Base-by-base conservation (phyloP, 108 stramenopile genomes). In the Cyclotella baltica region DNA sequence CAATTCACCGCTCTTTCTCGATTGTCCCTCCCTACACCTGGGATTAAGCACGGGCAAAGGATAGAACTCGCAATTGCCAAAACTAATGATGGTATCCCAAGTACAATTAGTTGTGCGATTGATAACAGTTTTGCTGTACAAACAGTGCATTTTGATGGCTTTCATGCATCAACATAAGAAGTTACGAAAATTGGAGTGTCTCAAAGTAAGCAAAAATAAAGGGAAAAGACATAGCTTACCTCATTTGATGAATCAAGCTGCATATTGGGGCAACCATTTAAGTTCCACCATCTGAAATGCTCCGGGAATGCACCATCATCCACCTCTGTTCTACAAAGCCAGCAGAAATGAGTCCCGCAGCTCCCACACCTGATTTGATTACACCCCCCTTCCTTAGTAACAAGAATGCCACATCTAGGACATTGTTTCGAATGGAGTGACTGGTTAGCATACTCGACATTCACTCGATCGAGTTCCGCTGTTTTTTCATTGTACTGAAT, bases 231-330 rank as follows among this genome's bases (percentile, higher is more conserved):
- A 27, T 16, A n/a, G 23, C 52, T 48, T 18, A 66, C 85, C 50
- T 85, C 64, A 22, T 57, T 34, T 25, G 67, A 85, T 65, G 86
- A 85, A 77, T 88, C 86, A 57, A 89, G 63, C 53, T 89, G 88
- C 87, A 85, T 85, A 63, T 89, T 89, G 2, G 88, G 87, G 36
- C 88, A 89, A 3, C 88, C 88, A 34, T 40, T 59, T 15, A 85
- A 31, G 48, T 85, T 83, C 84, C 80, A 81, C 84, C 84, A 85
- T 59, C 87, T 74, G 62, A 88, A 89, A 70, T 89, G 88, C 19
- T 80, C 61, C 1, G 88, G 88, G 38, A 89, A 87, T 36, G 88
- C 80, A 6, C 87, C 87, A 47, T 78, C 78, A 67, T 89, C 88
- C 27, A 89, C 79, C 31, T 78, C 25, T 68, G 77, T 51, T 30